phyloP scores from a whole-genome alignment of 352 stramenopile genomes.

The Globisporangium radiosum region DNA sequence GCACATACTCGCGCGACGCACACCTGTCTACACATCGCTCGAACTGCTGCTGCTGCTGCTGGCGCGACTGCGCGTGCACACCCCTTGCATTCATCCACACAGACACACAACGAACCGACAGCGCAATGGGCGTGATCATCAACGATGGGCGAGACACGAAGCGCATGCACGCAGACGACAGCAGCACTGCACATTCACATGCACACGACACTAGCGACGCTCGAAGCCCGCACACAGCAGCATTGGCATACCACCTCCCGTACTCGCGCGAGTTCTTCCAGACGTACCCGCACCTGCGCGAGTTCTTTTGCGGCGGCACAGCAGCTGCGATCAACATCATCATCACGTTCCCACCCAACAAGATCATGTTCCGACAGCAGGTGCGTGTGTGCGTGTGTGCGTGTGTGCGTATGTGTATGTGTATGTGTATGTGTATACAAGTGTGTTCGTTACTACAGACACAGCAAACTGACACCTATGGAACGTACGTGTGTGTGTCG shows the following conservation, averaged over 20 bases:
- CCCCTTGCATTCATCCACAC: not conserved
- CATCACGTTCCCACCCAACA: conserved; percentile 84
- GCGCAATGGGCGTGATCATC: conserved; percentile 7
- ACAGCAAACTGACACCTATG: too few species aligned
- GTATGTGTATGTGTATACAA: not conserved
- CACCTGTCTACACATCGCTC: not conserved
- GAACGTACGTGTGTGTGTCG: conserved; percentile 1
- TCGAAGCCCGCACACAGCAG: not conserved
- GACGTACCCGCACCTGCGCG: conserved; percentile 57
- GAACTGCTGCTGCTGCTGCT: too few species aligned
- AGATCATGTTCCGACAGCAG: conserved; percentile 90
- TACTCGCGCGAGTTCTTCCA: conserved; percentile 30
- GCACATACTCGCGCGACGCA: too few species aligned
- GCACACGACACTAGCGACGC: not conserved
- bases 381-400: conserved; percentile 20
- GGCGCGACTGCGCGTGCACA: too few species aligned
- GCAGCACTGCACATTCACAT: not conserved
- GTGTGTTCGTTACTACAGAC: not conserved
- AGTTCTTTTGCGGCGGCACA: conserved; percentile 77
- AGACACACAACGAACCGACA: not conserved
- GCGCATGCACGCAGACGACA: not conserved
- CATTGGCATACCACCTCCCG: conserved; percentile 3
- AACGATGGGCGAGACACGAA: conserved; percentile 10
- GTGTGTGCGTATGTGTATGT: conserved; percentile 1
- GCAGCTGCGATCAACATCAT: conserved; percentile 85